A percentile compares a stretch with the other conserved stretches of the same genome.
Evolutionary conservation across 2,329 filamentous ascomycete species (phyloP).

Genomic region (Ascochyta viciae-villosae): DNA sequence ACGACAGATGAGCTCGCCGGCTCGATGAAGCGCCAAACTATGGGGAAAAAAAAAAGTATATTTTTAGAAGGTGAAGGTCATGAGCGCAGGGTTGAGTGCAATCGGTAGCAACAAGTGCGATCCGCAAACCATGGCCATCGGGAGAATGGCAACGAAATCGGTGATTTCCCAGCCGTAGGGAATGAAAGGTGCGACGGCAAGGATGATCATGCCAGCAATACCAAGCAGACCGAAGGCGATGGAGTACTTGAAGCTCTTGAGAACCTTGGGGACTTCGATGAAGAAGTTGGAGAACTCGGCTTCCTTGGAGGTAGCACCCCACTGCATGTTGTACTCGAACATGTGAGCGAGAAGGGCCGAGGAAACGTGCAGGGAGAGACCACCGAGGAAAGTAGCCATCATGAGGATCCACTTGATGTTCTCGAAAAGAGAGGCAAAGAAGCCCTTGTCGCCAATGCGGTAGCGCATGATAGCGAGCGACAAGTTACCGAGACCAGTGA

Average conservation of each 20-base stretch:
- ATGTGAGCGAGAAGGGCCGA: conserved; percentile 81
- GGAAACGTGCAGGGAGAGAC: conserved; percentile 78
- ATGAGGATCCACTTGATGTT: conserved; percentile 69
- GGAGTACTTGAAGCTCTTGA: conserved; percentile 78
- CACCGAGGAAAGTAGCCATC: conserved; percentile 80
- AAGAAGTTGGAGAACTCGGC: conserved; percentile 84
- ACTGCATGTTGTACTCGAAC: conserved; percentile 85
- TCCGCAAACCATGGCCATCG: conserved; percentile 74
- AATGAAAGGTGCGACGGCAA: conserved; percentile 69
- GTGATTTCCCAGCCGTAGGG: conserved; percentile 62
- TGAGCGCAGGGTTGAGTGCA: conserved; percentile 75
- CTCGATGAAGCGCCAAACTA: not conserved
- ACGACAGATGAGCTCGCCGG: conserved; percentile 8
- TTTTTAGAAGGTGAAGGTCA: conserved; percentile 75
- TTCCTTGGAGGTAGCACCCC: conserved; percentile 84
- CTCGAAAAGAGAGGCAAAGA: conserved; percentile 60
- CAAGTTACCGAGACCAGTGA: conserved; percentile 66
- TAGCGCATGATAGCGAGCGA: conserved; percentile 68
- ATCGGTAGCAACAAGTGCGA: conserved; percentile 75
- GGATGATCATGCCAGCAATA: conserved; percentile 68
- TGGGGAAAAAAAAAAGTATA: not conserved
- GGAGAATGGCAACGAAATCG: conserved; percentile 71
- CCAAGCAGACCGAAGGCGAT: conserved; percentile 68
- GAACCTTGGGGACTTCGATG: conserved; percentile 79
- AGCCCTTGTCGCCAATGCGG: conserved; percentile 61